Base-by-base conservation (phyloP, 192 early-diverging fungal genomes). In the Pilaira anomala region DNA sequence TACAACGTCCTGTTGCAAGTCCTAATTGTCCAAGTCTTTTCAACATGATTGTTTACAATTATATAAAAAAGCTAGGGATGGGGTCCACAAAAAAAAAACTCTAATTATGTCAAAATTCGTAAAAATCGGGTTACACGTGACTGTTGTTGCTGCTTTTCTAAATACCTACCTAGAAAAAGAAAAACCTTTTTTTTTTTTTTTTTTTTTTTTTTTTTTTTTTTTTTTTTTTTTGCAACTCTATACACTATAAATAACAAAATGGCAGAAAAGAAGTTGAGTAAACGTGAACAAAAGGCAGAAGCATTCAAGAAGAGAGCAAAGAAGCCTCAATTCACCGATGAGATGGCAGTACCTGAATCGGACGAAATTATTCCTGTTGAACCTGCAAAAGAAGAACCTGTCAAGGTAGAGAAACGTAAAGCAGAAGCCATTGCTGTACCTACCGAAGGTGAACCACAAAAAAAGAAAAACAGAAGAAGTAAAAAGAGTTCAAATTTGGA, bases 221-320 rank as follows among this genome's bases (percentile, higher is more conserved):
- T n/a, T n/a, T n/a, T n/a, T n/a, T n/a, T n/a, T n/a, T n/a, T n/a
- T n/a, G n/a, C n/a, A n/a, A n/a, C n/a, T n/a, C n/a, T n/a, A n/a
- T n/a, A n/a, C n/a, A n/a, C n/a, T n/a, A 36, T 3, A 36, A 36
- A 36, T 9, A 36, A 36, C 33, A 65, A 7, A 33, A 73, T 73
- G 71, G 65, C 61, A 19, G 66, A 26, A n/a, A 78, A 82, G 60
- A 82, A 82, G 54, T 65, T 77, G 42, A 76, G 75, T 33, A 82
- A 82, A 48, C 71, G 73, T 42, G 77, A 82, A 54, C 67, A 79
- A 67, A 82, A 82, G 69, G 63, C 80, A 0, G 58, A 28, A 22
- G 73, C 74, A 33, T 82, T 82, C 54, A 73, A 76, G 33, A 66
- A 58, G 19, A 82, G 79, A 68, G 66, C 74, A 65, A 79, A 75